These are phyloP conservation scores for Hebeloma cylindrosporum DNA, from an alignment of 768 basidiomycete species.

Conservation along the genomic window DNA sequence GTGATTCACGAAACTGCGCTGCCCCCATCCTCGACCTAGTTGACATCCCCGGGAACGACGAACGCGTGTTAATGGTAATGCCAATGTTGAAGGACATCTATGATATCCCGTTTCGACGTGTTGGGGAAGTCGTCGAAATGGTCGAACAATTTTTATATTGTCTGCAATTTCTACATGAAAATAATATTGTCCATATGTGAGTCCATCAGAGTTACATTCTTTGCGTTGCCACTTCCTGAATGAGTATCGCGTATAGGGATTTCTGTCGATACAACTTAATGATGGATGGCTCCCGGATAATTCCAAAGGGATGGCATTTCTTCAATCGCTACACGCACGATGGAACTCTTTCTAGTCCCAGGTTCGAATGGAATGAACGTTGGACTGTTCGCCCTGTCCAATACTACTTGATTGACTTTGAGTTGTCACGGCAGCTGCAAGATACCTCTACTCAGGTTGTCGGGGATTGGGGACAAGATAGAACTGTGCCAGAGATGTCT, in stretches of 20 bases:
- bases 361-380: constrained; percentile 13
- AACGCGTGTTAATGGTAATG: neutral
- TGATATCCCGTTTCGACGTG: neutral
- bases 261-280: too few relatives aligned
- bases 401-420: constrained; percentile 33
- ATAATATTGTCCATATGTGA: too few relatives aligned
- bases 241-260: too few relatives aligned
- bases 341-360: neutral
- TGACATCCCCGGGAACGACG: neutral
- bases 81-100: neutral
- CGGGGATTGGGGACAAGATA: constrained; percentile 21
- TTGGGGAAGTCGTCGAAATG: too few relatives aligned
- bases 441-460: neutral
- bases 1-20: neutral
- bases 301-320: constrained; percentile 18
- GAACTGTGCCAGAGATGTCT: constrained; percentile 27
- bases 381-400: constrained; percentile 23
- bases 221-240: too few relatives aligned
- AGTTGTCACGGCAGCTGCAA: constrained; percentile 12
- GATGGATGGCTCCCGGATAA: constrained; percentile 15
- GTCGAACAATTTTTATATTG: too few relatives aligned
- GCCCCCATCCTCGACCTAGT: neutral
- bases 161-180: too few relatives aligned
- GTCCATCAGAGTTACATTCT: too few relatives aligned
- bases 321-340: neutral